Evolutionary conservation across 2,329 filamentous ascomycete genomes (phyloP), one percentile per base, ranked within the genome.

Genomic region (Penicillium concentricum): DNA sequence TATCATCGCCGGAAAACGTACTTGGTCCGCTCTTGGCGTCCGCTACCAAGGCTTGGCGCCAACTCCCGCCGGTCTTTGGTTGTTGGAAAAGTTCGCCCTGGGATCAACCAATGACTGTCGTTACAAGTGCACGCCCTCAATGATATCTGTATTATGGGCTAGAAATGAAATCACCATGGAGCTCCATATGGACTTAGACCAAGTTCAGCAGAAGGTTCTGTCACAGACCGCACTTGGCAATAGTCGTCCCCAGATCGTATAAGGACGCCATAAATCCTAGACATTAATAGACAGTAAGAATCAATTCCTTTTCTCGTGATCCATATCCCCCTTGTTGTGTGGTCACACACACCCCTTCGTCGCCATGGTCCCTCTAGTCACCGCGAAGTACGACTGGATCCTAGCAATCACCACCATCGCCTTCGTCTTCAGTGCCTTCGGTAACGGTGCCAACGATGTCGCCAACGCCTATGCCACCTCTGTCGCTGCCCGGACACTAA

Each of bases 401-500:
- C 55, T 70, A 22, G 67, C 67, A 46, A 42, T 70, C 22, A 69
- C 65, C 35, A 60, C 65, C 30, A 67, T 70, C 26, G 66, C 67
- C 42, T 69, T 70, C 42, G 58, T 69, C 34, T 63, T 69, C 58
- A 68, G 67, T 49, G 59, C 61, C 20, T 69, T 68, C 41, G 67
- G 67, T 24, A 70, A 70, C 44, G 67, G 67, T 20, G 67, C 67
- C 44, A 70, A 70, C 58, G 80, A 82, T 80, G 80, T 82, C 58
- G 80, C 81, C 69, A 84, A 83, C 67, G 76, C 80, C 0, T 84
- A 81, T 69, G 81, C 81, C 30, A 81, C 79, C 20, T 79, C 75
- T 3, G 79, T 83, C 34, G 80, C 80, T 15, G 81, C 81, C 4
- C 72, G 76, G 26, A 81, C 80, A 37, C 73, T 83, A 63, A 79